These are phyloP conservation scores for Gigaspora rosea DNA, from an alignment of 192 early-diverging fungal genomes.

Conservation along the genomic window DNA sequence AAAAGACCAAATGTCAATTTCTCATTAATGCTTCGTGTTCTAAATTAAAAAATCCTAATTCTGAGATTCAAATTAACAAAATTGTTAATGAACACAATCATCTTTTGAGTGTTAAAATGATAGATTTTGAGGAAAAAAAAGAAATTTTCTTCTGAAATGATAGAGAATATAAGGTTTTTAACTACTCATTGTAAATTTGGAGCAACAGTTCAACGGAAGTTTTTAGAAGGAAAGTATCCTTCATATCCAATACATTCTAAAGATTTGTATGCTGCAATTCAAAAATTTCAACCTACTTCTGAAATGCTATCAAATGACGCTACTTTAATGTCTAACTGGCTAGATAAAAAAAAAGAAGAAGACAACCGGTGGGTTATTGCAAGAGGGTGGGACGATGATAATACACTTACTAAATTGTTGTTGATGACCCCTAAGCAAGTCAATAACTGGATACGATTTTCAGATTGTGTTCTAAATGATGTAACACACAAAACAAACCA, in stretches of 20 bases:
- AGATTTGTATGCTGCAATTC: not conserved
- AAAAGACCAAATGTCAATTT: conserved; percentile 7
- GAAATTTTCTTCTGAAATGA: not conserved
- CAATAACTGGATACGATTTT: not conserved
- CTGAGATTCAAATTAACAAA: not conserved
- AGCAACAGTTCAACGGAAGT: not conserved
- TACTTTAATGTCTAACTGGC: not conserved
- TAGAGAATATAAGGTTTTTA: not conserved
- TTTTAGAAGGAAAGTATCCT: not conserved
- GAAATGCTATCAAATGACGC: not conserved
- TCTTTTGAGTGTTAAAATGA: not conserved
- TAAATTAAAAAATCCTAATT: not conserved
- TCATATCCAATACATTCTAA: not conserved
- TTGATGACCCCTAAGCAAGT: not conserved
- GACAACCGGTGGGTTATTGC: not conserved
- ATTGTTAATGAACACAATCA: not conserved
- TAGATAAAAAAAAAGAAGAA: conserved; percentile 3
- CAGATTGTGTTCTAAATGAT: conserved; percentile 4
- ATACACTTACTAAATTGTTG: not conserved
- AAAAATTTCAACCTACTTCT: not conserved
- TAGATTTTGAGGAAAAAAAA: too few species aligned
- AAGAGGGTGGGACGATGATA: not conserved
- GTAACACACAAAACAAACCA: not conserved
- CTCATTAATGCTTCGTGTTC: not conserved
- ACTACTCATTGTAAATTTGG: not conserved